Conservation (phyloP, 2,329 filamentous ascomycete genomes). For the Ceratocystis variospora region DNA sequence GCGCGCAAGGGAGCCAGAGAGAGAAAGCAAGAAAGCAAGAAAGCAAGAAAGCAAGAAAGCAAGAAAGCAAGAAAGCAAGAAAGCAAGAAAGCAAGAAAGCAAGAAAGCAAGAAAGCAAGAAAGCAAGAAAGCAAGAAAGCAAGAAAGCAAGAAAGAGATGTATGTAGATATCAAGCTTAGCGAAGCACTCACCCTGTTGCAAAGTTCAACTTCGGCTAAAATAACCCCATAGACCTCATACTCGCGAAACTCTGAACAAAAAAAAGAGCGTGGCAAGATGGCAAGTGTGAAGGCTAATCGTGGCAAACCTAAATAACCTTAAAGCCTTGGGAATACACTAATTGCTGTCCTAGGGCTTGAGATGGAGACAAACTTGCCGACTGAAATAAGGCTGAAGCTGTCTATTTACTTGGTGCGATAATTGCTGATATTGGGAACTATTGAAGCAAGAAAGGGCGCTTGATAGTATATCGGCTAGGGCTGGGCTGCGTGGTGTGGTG, state of each 20-base stretch:
- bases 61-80: neutral
- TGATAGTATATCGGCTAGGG: too few relatives aligned
- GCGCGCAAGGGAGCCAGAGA: neutral
- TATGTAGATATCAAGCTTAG: neutral
- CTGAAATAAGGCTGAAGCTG: too few relatives aligned
- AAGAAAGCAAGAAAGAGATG: too few relatives aligned
- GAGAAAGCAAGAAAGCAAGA: neutral
- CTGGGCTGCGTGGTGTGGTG: too few relatives aligned
- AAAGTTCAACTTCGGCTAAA: neutral
- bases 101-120: too few relatives aligned
- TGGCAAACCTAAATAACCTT: neutral
- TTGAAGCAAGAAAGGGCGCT: too few relatives aligned
- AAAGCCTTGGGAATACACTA: neutral
- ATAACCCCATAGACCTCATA: neutral
- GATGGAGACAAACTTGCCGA: too few relatives aligned
- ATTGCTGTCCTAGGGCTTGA: too few relatives aligned
- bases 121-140: too few relatives aligned
- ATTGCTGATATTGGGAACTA: too few relatives aligned
- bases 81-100: neutral
- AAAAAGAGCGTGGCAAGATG: neutral
- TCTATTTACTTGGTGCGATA: too few relatives aligned
- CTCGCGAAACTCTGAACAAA: neutral
- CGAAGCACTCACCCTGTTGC: neutral
- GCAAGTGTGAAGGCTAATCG: neutral
- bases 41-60: neutral